Evolutionary conservation across 75 land plant genomes (phyloP).

Genomic region (Picea glauca): DNA sequence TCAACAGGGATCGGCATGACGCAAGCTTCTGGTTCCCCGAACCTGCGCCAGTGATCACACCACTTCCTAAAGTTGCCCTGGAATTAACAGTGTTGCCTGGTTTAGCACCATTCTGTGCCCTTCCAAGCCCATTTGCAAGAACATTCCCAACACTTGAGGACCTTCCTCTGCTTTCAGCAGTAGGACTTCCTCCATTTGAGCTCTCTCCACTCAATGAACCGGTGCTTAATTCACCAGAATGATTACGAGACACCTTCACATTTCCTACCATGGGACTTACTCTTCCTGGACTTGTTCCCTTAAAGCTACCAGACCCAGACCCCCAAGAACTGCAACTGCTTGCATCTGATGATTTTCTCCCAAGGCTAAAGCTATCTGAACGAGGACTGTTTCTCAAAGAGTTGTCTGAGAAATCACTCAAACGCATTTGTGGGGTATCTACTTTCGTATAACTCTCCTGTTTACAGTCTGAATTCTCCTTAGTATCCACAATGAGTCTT

Average conservation of each 20-base stretch:
- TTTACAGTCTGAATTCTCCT: background rate
- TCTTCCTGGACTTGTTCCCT: background rate
- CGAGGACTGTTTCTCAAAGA: background rate
- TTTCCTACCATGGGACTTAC: background rate
- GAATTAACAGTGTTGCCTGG: too few species aligned
- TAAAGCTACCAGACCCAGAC: background rate
- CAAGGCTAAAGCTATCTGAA: constrained; percentile 1
- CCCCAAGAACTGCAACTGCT: constrained; percentile 10
- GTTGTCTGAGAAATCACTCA: background rate
- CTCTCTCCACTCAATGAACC: background rate
- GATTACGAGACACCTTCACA: background rate
- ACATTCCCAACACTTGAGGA: constrained; percentile 1
- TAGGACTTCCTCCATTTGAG: constrained; percentile 9
- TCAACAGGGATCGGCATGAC: background rate
- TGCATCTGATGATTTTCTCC: constrained; percentile 10
- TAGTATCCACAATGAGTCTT: background rate
- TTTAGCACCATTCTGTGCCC: too few species aligned
- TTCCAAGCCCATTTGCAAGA: constrained; percentile 7
- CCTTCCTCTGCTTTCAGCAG: constrained; percentile 4
- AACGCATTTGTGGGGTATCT: too few species aligned
- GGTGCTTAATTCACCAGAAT: constrained; percentile 6
- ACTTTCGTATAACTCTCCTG: too few species aligned
- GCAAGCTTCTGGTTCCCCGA: constrained; percentile 4
- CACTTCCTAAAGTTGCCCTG: too few species aligned
- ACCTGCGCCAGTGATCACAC: too few species aligned